Base-by-base conservation (phyloP, 441 rosid species). In the Raphanus hybrid region DNA sequence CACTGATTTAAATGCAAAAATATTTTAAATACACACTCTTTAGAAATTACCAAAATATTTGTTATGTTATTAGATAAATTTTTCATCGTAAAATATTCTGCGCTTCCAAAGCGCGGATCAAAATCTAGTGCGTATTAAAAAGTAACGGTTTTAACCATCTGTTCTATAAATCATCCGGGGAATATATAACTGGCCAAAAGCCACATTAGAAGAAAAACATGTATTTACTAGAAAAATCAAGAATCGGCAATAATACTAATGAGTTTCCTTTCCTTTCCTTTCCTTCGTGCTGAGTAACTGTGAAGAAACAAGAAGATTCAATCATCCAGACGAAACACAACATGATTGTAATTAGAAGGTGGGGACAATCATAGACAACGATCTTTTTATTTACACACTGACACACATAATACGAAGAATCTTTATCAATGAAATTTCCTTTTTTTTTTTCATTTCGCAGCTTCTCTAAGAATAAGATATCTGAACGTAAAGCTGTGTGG, bases 401-500 rank as follows among this genome's bases (percentile, higher is more conserved):
- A 29, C 34, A 63, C 10, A 50, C 20, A 61, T 2, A 12, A 37
- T 57, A 7, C 7, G 39, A 35, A 32, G 1, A 29, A 29, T 29
- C 34, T 29, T 29, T 29, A 11, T 55, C 10, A 57, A 18, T 0
- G n/a, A 73, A 72, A 29, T n/a, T n/a, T n/a, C n/a, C n/a, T n/a
- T 15, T 1, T 12, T 48, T 4, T 34, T 12, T 48, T 69, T 92
- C 83, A 92, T 83, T 84, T 89, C 16, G 85, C 90, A 67, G 92
- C 75, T 79, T 90, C 98, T 82, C 87, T 95, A 35, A 92, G 81
- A 82, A 95, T 90, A 71, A 95, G 86, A 86, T 89, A 95, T 71
- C 99, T 88, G 55, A 93, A 93, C 58, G 83, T 78, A 79, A 95
- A 91, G 77, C 88, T 91, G 85, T 92, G 93, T 3, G 98, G 91